Percentiles rank a stretch among this genome's conserved stretches.
phyloP scores from a whole-genome alignment of 148 eudicot species.

The Camellia granthamiana region DNA sequence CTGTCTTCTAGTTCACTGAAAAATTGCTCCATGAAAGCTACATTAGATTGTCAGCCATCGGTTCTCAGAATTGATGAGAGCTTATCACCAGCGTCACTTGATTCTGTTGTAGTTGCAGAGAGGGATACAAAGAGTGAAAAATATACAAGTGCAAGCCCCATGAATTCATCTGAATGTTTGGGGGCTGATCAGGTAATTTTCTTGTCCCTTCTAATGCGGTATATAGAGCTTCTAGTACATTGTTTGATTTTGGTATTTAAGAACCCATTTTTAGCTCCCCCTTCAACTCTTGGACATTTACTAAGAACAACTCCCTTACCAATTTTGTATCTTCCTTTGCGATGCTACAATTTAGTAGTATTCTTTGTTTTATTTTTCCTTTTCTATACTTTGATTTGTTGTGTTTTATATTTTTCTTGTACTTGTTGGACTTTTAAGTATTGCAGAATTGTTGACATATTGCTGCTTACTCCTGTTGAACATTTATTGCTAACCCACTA shows the following conservation, averaged over 20 bases:
- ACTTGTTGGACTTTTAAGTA: not conserved
- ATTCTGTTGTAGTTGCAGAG: slow-evolving; percentile 62
- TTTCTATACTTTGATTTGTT: not conserved
- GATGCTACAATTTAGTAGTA: not conserved
- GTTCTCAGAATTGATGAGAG: slow-evolving; percentile 50
- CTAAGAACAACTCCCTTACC: not conserved
- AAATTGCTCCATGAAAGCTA: slow-evolving; percentile 46
- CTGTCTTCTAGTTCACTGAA: slow-evolving; percentile 51
- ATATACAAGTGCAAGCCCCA: slow-evolving; percentile 50
- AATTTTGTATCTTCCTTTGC: not conserved
- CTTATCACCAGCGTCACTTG: slow-evolving; percentile 70
- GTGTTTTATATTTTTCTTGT: not conserved
- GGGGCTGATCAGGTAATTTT: slow-evolving; percentile 53
- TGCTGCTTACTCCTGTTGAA: not conserved
- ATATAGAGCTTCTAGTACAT: not conserved
- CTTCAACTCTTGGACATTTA: slow-evolving; percentile 1
- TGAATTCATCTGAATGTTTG: slow-evolving; percentile 56
- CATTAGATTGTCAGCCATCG: slow-evolving; percentile 55
- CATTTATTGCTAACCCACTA: not conserved
- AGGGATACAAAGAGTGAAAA: slow-evolving; percentile 51
- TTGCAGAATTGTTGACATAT: not conserved
- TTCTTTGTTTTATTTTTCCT: not conserved
- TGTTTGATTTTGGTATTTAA: not conserved
- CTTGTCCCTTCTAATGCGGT: slow-evolving; percentile 12
- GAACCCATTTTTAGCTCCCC: slow-evolving; percentile 3